Conservation (phyloP, 2,329 filamentous ascomycete genomes). For the Tolypocladium ophioglossoides region DNA sequence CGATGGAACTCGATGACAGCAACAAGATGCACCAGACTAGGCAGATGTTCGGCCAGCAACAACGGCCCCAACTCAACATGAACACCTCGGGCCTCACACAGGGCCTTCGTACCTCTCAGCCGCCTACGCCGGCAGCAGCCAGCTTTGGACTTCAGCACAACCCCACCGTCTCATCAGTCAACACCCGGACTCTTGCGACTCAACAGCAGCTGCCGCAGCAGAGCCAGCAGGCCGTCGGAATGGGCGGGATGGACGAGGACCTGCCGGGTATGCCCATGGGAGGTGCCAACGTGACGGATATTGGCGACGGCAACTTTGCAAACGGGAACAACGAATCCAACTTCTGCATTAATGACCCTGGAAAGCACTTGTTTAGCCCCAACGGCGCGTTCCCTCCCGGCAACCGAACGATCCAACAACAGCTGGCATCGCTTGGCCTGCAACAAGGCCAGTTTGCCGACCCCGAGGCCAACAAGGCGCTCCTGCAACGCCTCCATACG, state of each 20-base stretch:
- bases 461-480: constrained; percentile 55
- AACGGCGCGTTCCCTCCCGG: constrained; percentile 60
- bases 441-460: constrained; percentile 69
- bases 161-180: constrained; percentile 92
- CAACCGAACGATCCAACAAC: constrained; percentile 55
- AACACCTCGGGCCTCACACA: constrained; percentile 67
- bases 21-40: constrained; percentile 59
- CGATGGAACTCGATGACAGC: constrained; percentile 52
- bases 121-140: constrained; percentile 70
- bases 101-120: constrained; percentile 74
- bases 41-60: constrained; percentile 56
- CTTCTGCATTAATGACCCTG: constrained; percentile 79
- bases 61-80: constrained; percentile 65
- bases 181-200: constrained; percentile 82
- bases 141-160: constrained; percentile 80
- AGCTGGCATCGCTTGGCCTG: constrained; percentile 62
- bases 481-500: constrained; percentile 47
- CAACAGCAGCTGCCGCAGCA: constrained; percentile 58
- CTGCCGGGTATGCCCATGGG: constrained; percentile 54
- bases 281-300: constrained; percentile 40
- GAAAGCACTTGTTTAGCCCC: constrained; percentile 84
- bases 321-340: constrained; percentile 30
- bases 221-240: constrained; percentile 45
- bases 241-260: constrained; percentile 60
- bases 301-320: constrained; percentile 46